phyloP scores from a whole-genome alignment of 306 rosid species.

The Quercus parvula region DNA sequence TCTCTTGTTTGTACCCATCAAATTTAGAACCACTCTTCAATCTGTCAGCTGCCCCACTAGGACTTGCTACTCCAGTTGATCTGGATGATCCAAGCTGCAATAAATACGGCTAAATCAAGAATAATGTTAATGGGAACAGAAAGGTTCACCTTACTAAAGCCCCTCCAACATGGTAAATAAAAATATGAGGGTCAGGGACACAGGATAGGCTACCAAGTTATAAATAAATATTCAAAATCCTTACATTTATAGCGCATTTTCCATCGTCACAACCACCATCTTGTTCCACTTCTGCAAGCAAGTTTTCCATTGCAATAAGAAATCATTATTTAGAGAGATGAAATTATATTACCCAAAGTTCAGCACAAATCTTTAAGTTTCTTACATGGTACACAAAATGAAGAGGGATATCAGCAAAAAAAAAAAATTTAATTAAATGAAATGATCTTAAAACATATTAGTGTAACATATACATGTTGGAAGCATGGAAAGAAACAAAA shows the following conservation, averaged over 20 bases:
- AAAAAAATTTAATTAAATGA: background rate
- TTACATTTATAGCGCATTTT: slow-evolving; percentile 27
- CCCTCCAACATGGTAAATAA: background rate
- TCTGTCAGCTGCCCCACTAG: slow-evolving; percentile 19
- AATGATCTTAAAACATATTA: background rate
- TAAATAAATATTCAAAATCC: background rate
- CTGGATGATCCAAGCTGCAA: slow-evolving; percentile 28
- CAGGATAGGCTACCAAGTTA: background rate
- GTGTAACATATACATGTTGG: background rate
- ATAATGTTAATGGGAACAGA: background rate
- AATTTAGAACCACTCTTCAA: slow-evolving; percentile 17
- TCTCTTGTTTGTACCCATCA: slow-evolving; percentile 3
- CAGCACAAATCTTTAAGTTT: slow-evolving; percentile 8
- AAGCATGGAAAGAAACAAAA: slow-evolving; percentile 17
- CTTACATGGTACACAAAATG: background rate
- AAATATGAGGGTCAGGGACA: background rate
- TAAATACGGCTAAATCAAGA: slow-evolving; percentile 7
- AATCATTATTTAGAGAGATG: slow-evolving; percentile 4
- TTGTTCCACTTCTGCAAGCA: slow-evolving; percentile 17
- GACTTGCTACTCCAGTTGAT: slow-evolving; percentile 26
- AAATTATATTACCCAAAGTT: slow-evolving; percentile 4
- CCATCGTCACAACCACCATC: slow-evolving; percentile 7
- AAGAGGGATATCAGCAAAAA: background rate
- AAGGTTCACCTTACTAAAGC: background rate
- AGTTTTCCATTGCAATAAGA: slow-evolving; percentile 16